phyloP scores from a whole-genome alignment of 495 filamentous ascomycete genomes.

The Aspergillus egyptiacus region DNA sequence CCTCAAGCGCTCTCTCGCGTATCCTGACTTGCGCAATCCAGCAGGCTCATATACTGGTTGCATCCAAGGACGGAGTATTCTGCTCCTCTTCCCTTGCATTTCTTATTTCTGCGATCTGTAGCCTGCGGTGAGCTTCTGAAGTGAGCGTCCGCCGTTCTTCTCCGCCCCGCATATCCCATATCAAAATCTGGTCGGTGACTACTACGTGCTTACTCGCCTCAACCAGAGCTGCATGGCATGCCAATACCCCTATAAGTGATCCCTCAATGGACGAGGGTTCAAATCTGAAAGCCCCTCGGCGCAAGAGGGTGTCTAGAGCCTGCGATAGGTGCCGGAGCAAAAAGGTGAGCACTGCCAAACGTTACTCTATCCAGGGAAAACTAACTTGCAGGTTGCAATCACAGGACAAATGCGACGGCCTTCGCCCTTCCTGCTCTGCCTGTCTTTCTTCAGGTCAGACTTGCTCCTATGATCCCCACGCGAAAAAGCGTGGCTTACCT shows the following conservation, averaged over 20 bases:
- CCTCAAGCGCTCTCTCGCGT: neutral
- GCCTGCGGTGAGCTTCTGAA: neutral
- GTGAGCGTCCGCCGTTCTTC: neutral
- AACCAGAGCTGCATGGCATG: constrained; percentile 23
- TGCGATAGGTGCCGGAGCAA: constrained; percentile 66
- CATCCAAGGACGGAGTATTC: constrained; percentile 1
- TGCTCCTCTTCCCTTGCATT: neutral
- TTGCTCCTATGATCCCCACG: constrained; percentile 63
- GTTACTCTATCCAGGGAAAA: neutral
- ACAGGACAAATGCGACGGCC: constrained; percentile 62
- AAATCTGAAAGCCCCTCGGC: constrained; percentile 39
- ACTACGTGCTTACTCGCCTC: neutral
- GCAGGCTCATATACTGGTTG: constrained; percentile 5
- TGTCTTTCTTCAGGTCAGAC: constrained; percentile 54
- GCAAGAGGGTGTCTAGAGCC: constrained; percentile 63
- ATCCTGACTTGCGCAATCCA: constrained; percentile 11
- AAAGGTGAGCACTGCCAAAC: constrained; percentile 32
- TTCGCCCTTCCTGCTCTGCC: constrained; percentile 57
- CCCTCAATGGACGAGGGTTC: constrained; percentile 43
- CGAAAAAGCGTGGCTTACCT: constrained; percentile 60
- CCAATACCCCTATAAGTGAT: constrained; percentile 18
- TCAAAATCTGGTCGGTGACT: neutral
- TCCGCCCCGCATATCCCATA: neutral
- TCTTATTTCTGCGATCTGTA: neutral
- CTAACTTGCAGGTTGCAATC: neutral